Evolutionary conservation across 2,329 filamentous ascomycete species (phyloP).

Genomic region (Calonectria crousiana): DNA sequence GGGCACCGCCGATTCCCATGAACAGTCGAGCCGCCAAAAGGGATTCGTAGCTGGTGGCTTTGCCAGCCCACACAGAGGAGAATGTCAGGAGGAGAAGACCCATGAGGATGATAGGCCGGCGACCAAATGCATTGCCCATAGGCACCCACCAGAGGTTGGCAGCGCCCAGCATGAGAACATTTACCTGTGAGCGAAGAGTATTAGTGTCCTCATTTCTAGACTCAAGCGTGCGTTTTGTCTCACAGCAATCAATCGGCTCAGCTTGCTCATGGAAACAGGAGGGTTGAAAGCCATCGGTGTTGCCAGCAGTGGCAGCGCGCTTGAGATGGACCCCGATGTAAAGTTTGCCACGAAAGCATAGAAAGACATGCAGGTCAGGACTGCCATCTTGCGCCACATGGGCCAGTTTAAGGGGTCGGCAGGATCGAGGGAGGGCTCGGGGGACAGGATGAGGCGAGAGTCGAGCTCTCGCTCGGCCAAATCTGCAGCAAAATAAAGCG

Average conservation of each 20-base stretch:
- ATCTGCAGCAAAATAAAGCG: neutral
- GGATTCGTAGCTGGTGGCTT: constrained; percentile 38
- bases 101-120: constrained; percentile 46
- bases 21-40: constrained; percentile 47
- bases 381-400: constrained; percentile 47
- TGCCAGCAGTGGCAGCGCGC: constrained; percentile 48
- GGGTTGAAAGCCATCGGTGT: constrained; percentile 38
- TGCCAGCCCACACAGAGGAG: constrained; percentile 44
- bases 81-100: constrained; percentile 46
- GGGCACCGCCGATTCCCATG: constrained; percentile 49
- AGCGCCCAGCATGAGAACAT: constrained; percentile 49
- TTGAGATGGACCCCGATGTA: constrained; percentile 46
- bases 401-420: constrained; percentile 53
- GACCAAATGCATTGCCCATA: constrained; percentile 50
- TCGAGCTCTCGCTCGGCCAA: neutral
- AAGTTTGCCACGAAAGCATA: constrained; percentile 53
- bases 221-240: neutral
- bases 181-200: constrained; percentile 38
- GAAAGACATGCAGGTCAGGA: constrained; percentile 43
- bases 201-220: neutral
- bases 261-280: neutral
- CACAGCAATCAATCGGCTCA: constrained; percentile 44
- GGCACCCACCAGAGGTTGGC: constrained; percentile 54
- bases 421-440: constrained; percentile 41
- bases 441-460: neutral